Percentiles rank a stretch among this genome's conserved stretches.
phyloP scores from a whole-genome alignment of 768 basidiomycete genomes.

The Butyriboletus loyo region DNA sequence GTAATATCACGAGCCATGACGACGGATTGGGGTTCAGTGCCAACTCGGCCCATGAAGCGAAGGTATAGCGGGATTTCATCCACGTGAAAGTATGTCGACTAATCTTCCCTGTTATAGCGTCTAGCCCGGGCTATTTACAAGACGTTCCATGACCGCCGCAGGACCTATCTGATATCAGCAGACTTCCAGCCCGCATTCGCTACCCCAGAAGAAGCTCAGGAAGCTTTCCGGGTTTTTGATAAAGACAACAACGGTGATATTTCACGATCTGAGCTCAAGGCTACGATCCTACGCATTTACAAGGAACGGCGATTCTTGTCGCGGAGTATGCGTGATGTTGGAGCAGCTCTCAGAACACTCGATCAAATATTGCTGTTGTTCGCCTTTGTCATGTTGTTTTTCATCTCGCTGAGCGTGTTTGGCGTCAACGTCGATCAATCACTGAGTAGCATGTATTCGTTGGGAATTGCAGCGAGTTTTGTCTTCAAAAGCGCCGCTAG shows the following conservation, averaged over 20 bases:
- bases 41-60: slow-evolving; percentile 61
- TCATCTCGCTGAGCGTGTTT: slow-evolving; percentile 72
- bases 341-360: slow-evolving; percentile 61
- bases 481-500: slow-evolving; percentile 76
- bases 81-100: background rate
- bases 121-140: slow-evolving; percentile 66
- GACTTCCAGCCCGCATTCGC: slow-evolving; percentile 73
- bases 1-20: slow-evolving; percentile 57
- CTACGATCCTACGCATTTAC: slow-evolving; percentile 64
- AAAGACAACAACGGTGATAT: slow-evolving; percentile 76
- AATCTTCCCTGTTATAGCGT: slow-evolving; percentile 38
- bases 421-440: slow-evolving; percentile 62
- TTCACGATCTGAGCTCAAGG: slow-evolving; percentile 72
- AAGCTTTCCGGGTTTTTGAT: slow-evolving; percentile 75
- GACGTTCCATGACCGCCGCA: slow-evolving; percentile 52
- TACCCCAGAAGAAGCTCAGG: slow-evolving; percentile 51
- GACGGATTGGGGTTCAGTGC: slow-evolving; percentile 52
- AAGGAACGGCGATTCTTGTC: slow-evolving; percentile 76
- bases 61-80: slow-evolving; percentile 36
- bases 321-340: slow-evolving; percentile 74
- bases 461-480: slow-evolving; percentile 73
- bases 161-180: slow-evolving; percentile 58
- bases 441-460: slow-evolving; percentile 68
- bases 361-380: slow-evolving; percentile 62
- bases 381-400: slow-evolving; percentile 63